phyloP scores from a whole-genome alignment of 78 protist genomes.

The Cavenderia fasciculata region DNA sequence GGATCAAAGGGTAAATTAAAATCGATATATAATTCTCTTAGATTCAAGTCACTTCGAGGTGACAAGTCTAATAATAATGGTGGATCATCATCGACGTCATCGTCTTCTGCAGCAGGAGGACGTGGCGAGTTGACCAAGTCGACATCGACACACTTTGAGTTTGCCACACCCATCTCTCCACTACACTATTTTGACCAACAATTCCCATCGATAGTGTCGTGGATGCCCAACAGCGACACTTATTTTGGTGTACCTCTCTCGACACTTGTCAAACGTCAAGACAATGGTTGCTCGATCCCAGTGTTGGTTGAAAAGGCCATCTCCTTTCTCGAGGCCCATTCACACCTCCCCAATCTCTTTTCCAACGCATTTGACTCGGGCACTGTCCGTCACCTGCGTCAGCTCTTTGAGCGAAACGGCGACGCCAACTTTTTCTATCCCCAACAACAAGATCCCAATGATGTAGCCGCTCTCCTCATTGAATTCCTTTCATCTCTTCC shows the following conservation, averaged over 20 bases:
- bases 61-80: not conserved
- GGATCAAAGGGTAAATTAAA: slow-evolving; percentile 11
- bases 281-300: slow-evolving; percentile 48
- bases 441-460: slow-evolving; percentile 56
- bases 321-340: slow-evolving; percentile 58
- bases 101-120: not conserved
- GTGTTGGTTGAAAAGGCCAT: slow-evolving; percentile 32
- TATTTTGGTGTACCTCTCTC: slow-evolving; percentile 57
- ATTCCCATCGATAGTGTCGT: slow-evolving; percentile 4
- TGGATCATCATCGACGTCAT: not conserved
- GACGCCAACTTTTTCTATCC: slow-evolving; percentile 65
- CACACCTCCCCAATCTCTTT: too few species aligned
- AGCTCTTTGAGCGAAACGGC: slow-evolving; percentile 12
- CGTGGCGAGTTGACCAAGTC: not conserved
- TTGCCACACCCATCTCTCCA: slow-evolving; percentile 27
- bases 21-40: slow-evolving; percentile 36
- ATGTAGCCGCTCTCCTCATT: slow-evolving; percentile 18
- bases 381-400: not conserved
- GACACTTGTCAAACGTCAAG: slow-evolving; percentile 24
- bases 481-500: slow-evolving; percentile 61
- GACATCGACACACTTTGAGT: slow-evolving; percentile 6
- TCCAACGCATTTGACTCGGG: not conserved
- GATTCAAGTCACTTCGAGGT: slow-evolving; percentile 2
- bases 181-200: slow-evolving; percentile 39
- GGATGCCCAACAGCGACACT: not conserved